These are phyloP conservation scores for Mucor ambiguus DNA, from an alignment of 371 early-diverging fungal species.

Conservation along the genomic window DNA sequence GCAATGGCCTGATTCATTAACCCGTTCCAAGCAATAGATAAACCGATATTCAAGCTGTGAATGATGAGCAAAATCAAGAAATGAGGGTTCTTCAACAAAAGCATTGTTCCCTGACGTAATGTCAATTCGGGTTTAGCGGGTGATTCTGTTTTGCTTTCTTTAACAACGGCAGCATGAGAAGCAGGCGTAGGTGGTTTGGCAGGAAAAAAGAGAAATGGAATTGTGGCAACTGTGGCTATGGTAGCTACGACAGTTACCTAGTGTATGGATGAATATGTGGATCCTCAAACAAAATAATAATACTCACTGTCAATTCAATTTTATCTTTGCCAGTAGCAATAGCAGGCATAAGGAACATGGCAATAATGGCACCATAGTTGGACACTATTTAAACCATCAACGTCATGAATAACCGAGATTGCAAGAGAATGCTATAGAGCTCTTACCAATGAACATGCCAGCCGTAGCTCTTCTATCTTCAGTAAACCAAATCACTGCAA, in stretches of 20 bases:
- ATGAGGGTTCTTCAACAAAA: conserved; percentile 51
- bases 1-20: conserved; percentile 60
- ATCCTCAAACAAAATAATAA: no score
- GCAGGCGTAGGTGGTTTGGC: conserved; percentile 53
- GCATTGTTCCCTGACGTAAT: conserved; percentile 49
- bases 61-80: conserved; percentile 59
- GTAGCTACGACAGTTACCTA: conserved; percentile 54
- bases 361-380: conserved; percentile 53
- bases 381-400: conserved; percentile 12
- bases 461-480: conserved; percentile 60
- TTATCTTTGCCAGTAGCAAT: conserved; percentile 49
- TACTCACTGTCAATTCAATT: conserved; percentile 33
- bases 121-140: conserved; percentile 10
- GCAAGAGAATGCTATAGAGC: no score
- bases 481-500: conserved; percentile 62
- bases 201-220: conserved; percentile 55
- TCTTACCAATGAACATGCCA: conserved; percentile 46
- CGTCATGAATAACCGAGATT: not conserved
- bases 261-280: not conserved
- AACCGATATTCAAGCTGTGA: conserved; percentile 63
- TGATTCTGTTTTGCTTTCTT: not conserved
- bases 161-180: conserved; percentile 15
- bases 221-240: conserved; percentile 42
- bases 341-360: conserved; percentile 53
- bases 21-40: conserved; percentile 66